Base-by-base conservation (phyloP, 176 grass and related monocot species). In the Guadua angustifolia region DNA sequence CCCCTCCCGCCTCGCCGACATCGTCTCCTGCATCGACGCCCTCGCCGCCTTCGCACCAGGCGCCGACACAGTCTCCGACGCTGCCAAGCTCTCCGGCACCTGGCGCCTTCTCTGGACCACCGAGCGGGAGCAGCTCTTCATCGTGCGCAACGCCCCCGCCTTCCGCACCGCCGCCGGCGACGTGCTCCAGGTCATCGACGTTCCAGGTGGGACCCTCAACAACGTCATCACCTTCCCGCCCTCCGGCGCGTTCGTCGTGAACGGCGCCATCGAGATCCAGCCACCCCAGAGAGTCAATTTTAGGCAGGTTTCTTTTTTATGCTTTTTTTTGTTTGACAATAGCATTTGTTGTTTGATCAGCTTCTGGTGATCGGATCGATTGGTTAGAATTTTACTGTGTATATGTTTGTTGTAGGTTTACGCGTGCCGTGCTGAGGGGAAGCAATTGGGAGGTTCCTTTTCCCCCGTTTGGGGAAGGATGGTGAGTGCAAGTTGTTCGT, bases 81-180 rank as follows among this genome's bases (percentile, higher is more conserved):
- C 74, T 1, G 33, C 22, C 21, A 87, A 62, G 66, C 89, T 99
- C 66, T 99, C 96, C 7, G 83, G 84, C 16, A 99, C 91, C 18
- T 99, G 93, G 93, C 83, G 93, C 51, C 87, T 99, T 81, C 96
- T 94, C 14, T 98, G 93, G 96, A 98, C 96, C 45, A 98, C 91
- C 29, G 96, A 95, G 85, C 87, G 86, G 87, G 96, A 98, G 85
- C 96, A 98, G 91, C 93, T 98, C 63, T 94, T 95, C 88, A 95
- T 98, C 82, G 85, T 98, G 74, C 82, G 89, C 19, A 98, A 94
- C 72, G 89, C 93, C 4, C 52, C 53, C 55, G 77, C 86, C 38
- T 99, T 99, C 75, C 83, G 93, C 77, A 99, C 93, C 63, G 63
- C 90, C 79, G 89, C 91, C 44, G 93, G 96, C 15, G 96, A 99